Evolutionary conservation across 495 filamentous ascomycete genomes (phyloP), one percentile per base, ranked within the genome.

Genomic region (Penicillium egyptiacum): DNA sequence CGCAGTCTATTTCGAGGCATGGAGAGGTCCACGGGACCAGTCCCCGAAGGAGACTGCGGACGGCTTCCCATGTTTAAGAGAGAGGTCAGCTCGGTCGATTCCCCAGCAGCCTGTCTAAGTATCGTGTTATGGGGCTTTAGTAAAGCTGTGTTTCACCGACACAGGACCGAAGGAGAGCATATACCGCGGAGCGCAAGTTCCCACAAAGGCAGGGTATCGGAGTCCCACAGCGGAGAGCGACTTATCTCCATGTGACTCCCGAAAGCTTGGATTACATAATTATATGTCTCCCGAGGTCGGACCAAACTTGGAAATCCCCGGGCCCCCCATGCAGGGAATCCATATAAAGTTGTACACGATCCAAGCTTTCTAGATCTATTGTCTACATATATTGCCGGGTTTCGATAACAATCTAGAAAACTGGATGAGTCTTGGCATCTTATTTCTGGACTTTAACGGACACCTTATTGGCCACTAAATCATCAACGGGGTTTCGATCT

Each of bases 1-100:
- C 88, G 80, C 39, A 62, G 41, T 22, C 62, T 63, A 33, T 58
- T 46, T 67, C 75, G 63, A 67, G 64, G 49, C 30, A 59, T 66
- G 12, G 63, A 60, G 31, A 61, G 53, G 39, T 63, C 67, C 46
- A 63, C 46, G 20, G 66, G 66, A 20, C 56, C 60, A 19, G 44
- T 31, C 45, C 61, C 69, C 55, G 51, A 42, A 4, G 67, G 61
- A 25, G 72, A 69, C 28, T 64, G 63, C 35, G 60, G 23, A 45
- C 53, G 56, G 40, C 61, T 60, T 50, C 64, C 62, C 72, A 74
- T 69, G 25, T 41, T 58, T 50, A 41, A 41, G 50, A 53, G 35
- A 19, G 35, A 30, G 35, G 26, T 53, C 20, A 22, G 19, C 55
- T 41, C 53, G 4, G 16, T 26, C 7, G 16, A 10, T 53, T 43